Evolutionary conservation across 208 protist genomes (phyloP).

Genomic region (Dictyostelium gargantuum): DNA sequence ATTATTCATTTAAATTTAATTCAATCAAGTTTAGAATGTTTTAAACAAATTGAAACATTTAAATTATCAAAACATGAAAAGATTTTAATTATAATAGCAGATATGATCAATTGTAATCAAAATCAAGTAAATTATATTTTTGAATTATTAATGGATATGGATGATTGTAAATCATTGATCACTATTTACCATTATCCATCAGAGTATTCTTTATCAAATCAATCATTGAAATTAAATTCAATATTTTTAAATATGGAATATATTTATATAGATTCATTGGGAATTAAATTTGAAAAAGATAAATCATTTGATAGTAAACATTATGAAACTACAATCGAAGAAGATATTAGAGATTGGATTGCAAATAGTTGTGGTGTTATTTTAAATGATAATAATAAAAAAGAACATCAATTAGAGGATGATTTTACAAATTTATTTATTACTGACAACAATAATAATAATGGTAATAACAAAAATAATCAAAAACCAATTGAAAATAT

Average conservation of each 20-base stretch:
- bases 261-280: constrained; percentile 33
- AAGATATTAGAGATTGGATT: constrained; percentile 12
- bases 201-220: constrained; percentile 16
- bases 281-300: constrained; percentile 11
- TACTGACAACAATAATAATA: neutral
- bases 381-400: neutral
- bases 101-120: constrained; percentile 1
- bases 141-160: neutral
- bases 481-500: neutral
- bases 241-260: constrained; percentile 54
- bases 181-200: constrained; percentile 33
- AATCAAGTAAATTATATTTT: constrained; percentile 30
- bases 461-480: neutral
- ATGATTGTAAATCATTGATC: neutral
- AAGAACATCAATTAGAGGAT: neutral
- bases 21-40: neutral
- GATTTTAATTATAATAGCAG: constrained; percentile 24
- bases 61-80: neutral
- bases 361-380: neutral
- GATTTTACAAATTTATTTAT: neutral
- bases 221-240: constrained; percentile 9
- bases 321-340: neutral
- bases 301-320: neutral
- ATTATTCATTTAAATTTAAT: neutral
- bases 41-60: neutral